These are phyloP conservation scores for Hypoxylon subgilvum DNA, from an alignment of 495 filamentous ascomycete genomes.

Conservation along the genomic window DNA sequence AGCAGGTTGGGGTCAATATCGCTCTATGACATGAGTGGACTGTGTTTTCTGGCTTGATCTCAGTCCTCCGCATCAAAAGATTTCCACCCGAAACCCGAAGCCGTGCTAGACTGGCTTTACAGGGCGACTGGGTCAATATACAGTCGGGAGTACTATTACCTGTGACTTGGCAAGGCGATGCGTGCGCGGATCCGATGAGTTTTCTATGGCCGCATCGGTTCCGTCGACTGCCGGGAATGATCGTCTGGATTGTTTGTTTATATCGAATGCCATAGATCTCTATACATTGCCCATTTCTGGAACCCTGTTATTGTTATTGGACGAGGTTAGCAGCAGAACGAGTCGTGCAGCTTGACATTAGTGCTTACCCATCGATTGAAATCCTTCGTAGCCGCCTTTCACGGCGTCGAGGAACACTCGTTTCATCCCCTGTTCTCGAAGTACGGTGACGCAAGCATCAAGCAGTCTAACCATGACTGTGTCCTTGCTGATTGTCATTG, in stretches of 20 bases:
- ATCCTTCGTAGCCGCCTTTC: conserved; percentile 51
- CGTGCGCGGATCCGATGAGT: not conserved
- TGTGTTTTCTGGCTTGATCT: conserved; percentile 14
- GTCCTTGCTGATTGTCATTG: conserved; percentile 46
- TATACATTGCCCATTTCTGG: conserved; percentile 57
- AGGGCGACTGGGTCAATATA: not conserved
- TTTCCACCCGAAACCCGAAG: no score
- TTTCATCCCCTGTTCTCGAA: conserved; percentile 48
- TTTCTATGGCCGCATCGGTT: not conserved
- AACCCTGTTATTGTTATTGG: conserved; percentile 44
- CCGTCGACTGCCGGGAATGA: not conserved
- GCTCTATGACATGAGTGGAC: not conserved
- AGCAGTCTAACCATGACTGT: conserved; percentile 55
- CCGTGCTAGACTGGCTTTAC: conserved; percentile 7
- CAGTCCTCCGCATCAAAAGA: conserved; percentile 2
- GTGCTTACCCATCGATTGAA: conserved; percentile 53
- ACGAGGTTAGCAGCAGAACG: not conserved
- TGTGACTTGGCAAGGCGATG: not conserved
- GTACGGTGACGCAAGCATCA: conserved; percentile 49
- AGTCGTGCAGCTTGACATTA: not conserved
- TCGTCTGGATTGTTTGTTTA: conserved; percentile 21
- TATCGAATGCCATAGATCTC: conserved; percentile 52
- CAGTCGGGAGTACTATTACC: not conserved
- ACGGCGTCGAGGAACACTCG: conserved; percentile 54
- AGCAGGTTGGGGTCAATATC: conserved; percentile 2